phyloP scores from a whole-genome alignment of 2,329 filamentous ascomycete genomes.

The Emydomyces testavorans region DNA sequence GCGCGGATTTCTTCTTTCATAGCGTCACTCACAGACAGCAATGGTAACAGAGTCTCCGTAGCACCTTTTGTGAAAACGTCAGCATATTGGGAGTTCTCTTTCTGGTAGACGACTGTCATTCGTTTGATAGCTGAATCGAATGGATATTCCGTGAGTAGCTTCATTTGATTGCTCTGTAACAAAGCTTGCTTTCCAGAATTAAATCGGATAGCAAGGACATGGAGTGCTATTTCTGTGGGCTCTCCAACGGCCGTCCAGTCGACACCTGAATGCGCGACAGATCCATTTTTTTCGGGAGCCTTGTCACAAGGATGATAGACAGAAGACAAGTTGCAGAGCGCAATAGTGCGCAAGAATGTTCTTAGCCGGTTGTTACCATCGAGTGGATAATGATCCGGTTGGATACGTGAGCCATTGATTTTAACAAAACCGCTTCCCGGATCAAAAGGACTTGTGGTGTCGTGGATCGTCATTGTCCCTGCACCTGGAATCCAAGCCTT shows the following conservation, averaged over 20 bases:
- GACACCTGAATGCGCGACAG: slow-evolving; percentile 26
- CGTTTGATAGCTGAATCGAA: slow-evolving; percentile 59
- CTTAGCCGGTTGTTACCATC: slow-evolving; percentile 21
- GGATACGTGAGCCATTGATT: slow-evolving; percentile 14
- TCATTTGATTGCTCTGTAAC: slow-evolving; percentile 37
- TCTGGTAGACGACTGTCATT: slow-evolving; percentile 52
- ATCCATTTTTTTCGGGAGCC: slow-evolving; percentile 12
- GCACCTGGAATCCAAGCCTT: slow-evolving; percentile 42
- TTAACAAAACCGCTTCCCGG: slow-evolving; percentile 35
- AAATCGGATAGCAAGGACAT: slow-evolving; percentile 57
- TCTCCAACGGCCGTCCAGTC: slow-evolving; percentile 50
- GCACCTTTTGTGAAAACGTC: slow-evolving; percentile 39
- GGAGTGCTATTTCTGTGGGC: slow-evolving; percentile 56
- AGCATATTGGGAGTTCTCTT: slow-evolving; percentile 9
- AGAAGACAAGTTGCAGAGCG: slow-evolving; percentile 49
- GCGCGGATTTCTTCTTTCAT: slow-evolving; percentile 44
- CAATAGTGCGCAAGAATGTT: slow-evolving; percentile 46
- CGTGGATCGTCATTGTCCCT: slow-evolving; percentile 42
- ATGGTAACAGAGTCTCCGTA: slow-evolving; percentile 51
- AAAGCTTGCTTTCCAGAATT: slow-evolving; percentile 40
- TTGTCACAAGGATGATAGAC: slow-evolving; percentile 36
- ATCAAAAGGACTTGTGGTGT: slow-evolving; percentile 41
- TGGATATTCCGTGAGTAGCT: slow-evolving; percentile 50
- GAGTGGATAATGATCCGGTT: slow-evolving; percentile 4
- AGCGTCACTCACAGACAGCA: slow-evolving; percentile 45